phyloP scores from a whole-genome alignment of 164 flowering plant genomes.

The Vitis labrusca region DNA sequence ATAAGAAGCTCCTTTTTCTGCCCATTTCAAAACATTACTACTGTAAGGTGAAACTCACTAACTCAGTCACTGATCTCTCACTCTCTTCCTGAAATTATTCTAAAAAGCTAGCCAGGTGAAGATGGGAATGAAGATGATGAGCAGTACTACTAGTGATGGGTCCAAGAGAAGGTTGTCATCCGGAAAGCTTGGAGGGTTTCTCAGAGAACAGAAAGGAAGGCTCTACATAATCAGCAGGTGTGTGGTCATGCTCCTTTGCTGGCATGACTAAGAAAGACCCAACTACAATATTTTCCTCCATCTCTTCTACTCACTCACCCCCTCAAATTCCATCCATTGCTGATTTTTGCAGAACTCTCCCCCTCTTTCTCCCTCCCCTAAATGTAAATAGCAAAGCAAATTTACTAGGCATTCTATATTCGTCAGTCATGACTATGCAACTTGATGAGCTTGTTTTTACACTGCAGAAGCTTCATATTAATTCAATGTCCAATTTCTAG shows the following conservation, averaged over 20 bases:
- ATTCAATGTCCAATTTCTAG: too few relatives aligned
- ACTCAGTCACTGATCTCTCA: constrained; percentile 1
- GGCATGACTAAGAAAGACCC: constrained; percentile 35
- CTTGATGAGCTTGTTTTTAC: too few relatives aligned
- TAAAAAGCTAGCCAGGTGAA: neutral
- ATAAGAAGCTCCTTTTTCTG: neutral
- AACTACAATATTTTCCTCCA: too few relatives aligned
- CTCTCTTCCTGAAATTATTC: neutral
- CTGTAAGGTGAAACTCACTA: neutral
- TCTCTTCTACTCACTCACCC: too few relatives aligned
- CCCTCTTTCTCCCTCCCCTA: too few relatives aligned
- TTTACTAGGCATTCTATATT: too few relatives aligned
- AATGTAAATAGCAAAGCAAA: too few relatives aligned
- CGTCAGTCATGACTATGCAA: too few relatives aligned
- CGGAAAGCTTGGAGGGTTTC: constrained; percentile 44
- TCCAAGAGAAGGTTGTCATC: constrained; percentile 37
- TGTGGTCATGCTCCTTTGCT: constrained; percentile 55
- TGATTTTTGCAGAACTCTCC: too few relatives aligned
- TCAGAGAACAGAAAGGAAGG: constrained; percentile 53
- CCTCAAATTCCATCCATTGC: too few relatives aligned
- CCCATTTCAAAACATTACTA: neutral
- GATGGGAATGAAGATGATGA: constrained; percentile 10
- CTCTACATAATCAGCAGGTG: constrained; percentile 56
- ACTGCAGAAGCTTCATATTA: too few relatives aligned
- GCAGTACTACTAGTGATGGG: neutral